A percentile compares a stretch with the other conserved stretches of the same genome.
phyloP scores from a whole-genome alignment of 2,329 filamentous ascomycete genomes.

The Leptographium galeiforme region DNA sequence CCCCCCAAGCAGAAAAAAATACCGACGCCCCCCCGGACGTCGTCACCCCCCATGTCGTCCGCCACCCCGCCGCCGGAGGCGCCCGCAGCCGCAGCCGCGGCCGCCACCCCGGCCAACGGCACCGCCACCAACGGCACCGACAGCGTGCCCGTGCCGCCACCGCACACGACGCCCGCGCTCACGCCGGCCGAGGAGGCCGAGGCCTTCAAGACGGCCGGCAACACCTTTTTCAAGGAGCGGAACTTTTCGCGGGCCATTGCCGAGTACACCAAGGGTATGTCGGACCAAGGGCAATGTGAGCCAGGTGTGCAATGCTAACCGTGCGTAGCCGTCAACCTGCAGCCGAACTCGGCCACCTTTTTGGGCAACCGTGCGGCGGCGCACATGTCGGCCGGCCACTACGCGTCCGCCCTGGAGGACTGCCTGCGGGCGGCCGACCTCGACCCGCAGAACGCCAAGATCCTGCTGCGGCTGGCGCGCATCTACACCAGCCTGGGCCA shows the following conservation, averaged over 20 bases:
- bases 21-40: constrained; percentile 19
- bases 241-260: constrained; percentile 79
- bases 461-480: constrained; percentile 73
- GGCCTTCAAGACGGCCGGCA: constrained; percentile 80
- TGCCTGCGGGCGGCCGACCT: constrained; percentile 70
- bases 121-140: constrained; percentile 19
- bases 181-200: constrained; percentile 70
- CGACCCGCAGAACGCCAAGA: constrained; percentile 77
- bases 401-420: constrained; percentile 70
- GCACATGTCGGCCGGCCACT: constrained; percentile 77
- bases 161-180: constrained; percentile 52
- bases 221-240: constrained; percentile 93
- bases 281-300: no score
- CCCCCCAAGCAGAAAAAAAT: constrained; percentile 8
- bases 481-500: constrained; percentile 81
- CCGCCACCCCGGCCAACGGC: constrained; percentile 31
- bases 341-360: constrained; percentile 77
- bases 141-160: constrained; percentile 50
- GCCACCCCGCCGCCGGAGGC: constrained; percentile 13
- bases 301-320: background rate
- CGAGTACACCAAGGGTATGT: constrained; percentile 84
- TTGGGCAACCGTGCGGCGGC: constrained; percentile 91
- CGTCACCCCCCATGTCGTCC: constrained; percentile 10
- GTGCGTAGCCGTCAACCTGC: constrained; percentile 67
- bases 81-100: constrained; percentile 23